Conservation (phyloP, 257 asterid species). For the Scutellaria minor region DNA sequence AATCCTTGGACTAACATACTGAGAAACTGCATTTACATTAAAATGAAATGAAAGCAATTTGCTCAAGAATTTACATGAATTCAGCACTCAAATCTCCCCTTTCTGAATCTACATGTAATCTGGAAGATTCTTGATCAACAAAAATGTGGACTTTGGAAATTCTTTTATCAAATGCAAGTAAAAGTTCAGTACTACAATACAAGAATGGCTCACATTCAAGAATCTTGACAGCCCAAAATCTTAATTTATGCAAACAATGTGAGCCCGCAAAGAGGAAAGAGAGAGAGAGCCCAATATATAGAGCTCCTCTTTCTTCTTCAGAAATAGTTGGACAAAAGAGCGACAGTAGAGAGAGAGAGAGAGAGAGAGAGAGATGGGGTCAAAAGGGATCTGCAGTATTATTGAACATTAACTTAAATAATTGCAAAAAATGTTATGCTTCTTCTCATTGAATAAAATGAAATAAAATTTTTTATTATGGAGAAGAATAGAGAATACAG, state of each 20-base stretch:
- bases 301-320: conserved; percentile 28
- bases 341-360: conserved; percentile 20
- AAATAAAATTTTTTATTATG: neutral
- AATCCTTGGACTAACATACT: conserved; percentile 18
- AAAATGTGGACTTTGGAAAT: conserved; percentile 27
- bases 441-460: neutral
- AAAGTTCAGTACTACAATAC: neutral
- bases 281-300: conserved; percentile 43
- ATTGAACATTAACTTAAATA: conserved; percentile 28
- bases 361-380: conserved; percentile 36
- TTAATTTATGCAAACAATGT: conserved; percentile 29
- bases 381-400: conserved; percentile 39
- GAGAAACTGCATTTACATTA: conserved; percentile 31
- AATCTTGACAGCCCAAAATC: conserved; percentile 27
- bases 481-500: conserved; percentile 33
- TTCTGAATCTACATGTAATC: conserved; percentile 18
- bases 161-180: neutral
- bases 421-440: neutral
- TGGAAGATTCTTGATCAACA: conserved; percentile 27
- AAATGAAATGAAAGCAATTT: conserved; percentile 11
- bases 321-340: neutral
- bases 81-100: conserved; percentile 8
- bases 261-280: conserved; percentile 41
- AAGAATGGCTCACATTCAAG: conserved; percentile 33
- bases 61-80: conserved; percentile 38